phyloP scores from a whole-genome alignment of 805 yeast species.

The Yarrowia keelungensis region DNA sequence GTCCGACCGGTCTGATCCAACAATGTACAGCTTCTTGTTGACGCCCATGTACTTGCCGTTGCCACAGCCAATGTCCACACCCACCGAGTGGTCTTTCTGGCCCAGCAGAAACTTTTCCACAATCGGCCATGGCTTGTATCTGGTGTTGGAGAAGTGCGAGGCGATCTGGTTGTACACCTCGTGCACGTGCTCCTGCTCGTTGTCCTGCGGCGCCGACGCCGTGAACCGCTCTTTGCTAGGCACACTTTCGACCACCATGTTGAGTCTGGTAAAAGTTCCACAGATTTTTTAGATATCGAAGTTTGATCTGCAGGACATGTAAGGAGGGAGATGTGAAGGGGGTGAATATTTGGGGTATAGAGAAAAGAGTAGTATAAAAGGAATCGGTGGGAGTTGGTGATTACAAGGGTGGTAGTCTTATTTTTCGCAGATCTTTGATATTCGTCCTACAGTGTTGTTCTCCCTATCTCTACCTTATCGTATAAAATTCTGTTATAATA shows the following conservation, averaged over 20 bases:
- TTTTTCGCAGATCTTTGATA: no score
- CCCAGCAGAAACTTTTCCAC: constrained; percentile 71
- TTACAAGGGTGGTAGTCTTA: no score
- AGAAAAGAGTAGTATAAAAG: no score
- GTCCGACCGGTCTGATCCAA: constrained; percentile 63
- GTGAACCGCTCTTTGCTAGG: constrained; percentile 32
- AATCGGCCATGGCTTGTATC: constrained; percentile 97
- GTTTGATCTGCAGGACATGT: not conserved
- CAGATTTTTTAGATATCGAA: not conserved
- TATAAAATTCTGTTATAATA: no score
- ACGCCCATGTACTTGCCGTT: constrained; percentile 89
- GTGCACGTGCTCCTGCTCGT: constrained; percentile 84
- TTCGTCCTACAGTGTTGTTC: no score
- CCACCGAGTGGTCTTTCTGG: constrained; percentile 64
- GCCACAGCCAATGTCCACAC: constrained; percentile 96
- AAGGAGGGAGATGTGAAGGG: no score
- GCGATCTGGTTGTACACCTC: constrained; percentile 94
- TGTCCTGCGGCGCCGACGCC: constrained; percentile 53
- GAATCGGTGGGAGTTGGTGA: no score
- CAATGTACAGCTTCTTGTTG: constrained; percentile 68
- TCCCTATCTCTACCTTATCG: no score
- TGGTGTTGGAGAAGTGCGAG: constrained; percentile 86
- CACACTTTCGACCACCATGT: constrained; percentile 31
- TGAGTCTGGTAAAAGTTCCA: not conserved
- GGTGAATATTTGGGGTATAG: no score